Percentiles rank a stretch among this genome's conserved stretches.
These are phyloP conservation scores for Platanthera zijinensis DNA, from an alignment of 106 monocot genomes.

Conservation along the genomic window DNA sequence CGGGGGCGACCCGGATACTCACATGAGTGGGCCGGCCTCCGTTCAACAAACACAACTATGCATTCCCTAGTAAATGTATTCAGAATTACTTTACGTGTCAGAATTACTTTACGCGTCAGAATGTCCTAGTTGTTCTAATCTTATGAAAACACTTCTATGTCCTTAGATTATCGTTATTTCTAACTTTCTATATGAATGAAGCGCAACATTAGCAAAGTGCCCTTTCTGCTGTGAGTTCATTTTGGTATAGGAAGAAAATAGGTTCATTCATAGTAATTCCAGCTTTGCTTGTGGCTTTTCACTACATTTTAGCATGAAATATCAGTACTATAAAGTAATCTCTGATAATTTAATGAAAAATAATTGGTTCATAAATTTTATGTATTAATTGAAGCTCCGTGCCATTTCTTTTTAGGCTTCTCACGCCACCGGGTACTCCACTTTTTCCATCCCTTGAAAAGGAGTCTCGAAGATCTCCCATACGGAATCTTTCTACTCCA, in stretches of 20 bases:
- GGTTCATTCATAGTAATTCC: neutral
- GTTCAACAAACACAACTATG: neutral
- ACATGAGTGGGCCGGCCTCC: too few species aligned
- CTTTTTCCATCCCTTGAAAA: constrained; percentile 65
- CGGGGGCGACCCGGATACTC: too few species aligned
- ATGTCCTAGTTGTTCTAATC: neutral
- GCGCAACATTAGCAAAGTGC: neutral
- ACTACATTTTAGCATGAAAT: neutral
- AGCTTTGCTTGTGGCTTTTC: neutral
- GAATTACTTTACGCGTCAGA: too few species aligned
- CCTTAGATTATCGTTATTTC: neutral
- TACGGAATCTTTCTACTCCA: constrained; percentile 37
- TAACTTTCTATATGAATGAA: neutral
- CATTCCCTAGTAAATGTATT: neutral
- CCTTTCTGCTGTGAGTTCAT: neutral
- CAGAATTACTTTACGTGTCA: neutral
- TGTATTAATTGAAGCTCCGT: constrained; percentile 1
- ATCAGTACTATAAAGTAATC: neutral
- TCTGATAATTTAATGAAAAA: neutral
- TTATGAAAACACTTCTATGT: neutral
- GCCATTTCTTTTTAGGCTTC: constrained; percentile 51
- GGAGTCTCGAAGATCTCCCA: constrained; percentile 48
- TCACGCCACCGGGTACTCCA: constrained; percentile 78
- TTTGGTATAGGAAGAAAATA: neutral
- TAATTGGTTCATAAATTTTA: neutral